Conservation (phyloP, 805 yeast species). For the Millerozyma miso region DNA sequence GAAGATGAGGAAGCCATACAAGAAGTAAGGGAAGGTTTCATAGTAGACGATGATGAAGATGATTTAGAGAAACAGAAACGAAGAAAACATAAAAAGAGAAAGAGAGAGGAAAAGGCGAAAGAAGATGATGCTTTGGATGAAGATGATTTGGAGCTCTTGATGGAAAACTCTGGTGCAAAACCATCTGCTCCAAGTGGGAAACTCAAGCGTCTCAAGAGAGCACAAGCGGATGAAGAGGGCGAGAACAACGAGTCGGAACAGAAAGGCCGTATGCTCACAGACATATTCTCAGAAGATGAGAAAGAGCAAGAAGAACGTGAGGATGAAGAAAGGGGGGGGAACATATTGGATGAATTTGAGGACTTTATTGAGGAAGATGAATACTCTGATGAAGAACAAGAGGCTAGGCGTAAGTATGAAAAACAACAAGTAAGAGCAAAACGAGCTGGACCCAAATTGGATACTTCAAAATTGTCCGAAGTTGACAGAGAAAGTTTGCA, state of each 20-base stretch:
- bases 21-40: slow-evolving; percentile 83
- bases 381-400: slow-evolving; percentile 80
- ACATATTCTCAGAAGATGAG: slow-evolving; percentile 62
- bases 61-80: slow-evolving; percentile 19
- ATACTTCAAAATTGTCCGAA: slow-evolving; percentile 55
- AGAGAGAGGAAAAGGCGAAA: slow-evolving; percentile 23
- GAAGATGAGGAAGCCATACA: slow-evolving; percentile 83
- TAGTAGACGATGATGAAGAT: slow-evolving; percentile 83
- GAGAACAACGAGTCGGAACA: slow-evolving; percentile 28
- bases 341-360: slow-evolving; percentile 77
- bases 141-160: slow-evolving; percentile 86
- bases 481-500: slow-evolving; percentile 87
- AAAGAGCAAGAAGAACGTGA: slow-evolving; percentile 29
- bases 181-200: slow-evolving; percentile 42
- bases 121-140: slow-evolving; percentile 78
- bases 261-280: slow-evolving; percentile 36
- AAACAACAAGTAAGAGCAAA: slow-evolving; percentile 30
- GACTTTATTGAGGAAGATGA: slow-evolving; percentile 98
- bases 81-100: slow-evolving; percentile 39
- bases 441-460: slow-evolving; percentile 41
- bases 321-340: slow-evolving; percentile 29
- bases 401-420: slow-evolving; percentile 29
- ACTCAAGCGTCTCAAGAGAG: slow-evolving; percentile 82
- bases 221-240: slow-evolving; percentile 29
- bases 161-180: slow-evolving; percentile 85